These are phyloP conservation scores for Solanum appendiculatum DNA, from an alignment of 257 asterid genomes.

Conservation along the genomic window DNA sequence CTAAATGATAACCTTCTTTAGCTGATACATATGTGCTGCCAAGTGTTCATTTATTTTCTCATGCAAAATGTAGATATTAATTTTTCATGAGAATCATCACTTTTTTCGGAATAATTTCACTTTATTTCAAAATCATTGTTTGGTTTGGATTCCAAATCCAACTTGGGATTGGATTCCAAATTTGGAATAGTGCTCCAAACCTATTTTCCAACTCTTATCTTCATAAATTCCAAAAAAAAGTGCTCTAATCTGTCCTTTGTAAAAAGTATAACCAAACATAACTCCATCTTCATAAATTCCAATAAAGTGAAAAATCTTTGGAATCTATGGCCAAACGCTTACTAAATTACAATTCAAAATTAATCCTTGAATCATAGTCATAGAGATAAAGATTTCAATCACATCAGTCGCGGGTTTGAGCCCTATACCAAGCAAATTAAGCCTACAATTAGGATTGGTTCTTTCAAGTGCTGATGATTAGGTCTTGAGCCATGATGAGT, in stretches of 20 bases:
- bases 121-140: neutral
- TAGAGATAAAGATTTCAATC: neutral
- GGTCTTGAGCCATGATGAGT: constrained; percentile 19
- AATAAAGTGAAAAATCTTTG: neutral
- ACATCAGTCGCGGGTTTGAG: neutral
- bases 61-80: neutral
- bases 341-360: neutral
- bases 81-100: neutral
- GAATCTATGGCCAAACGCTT: neutral
- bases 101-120: neutral
- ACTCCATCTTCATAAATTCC: neutral
- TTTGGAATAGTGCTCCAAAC: neutral
- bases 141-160: neutral
- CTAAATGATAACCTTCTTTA: neutral
- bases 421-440: neutral
- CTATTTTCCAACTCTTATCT: neutral
- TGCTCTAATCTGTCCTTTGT: neutral
- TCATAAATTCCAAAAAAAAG: neutral
- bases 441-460: constrained; percentile 15
- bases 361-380: neutral
- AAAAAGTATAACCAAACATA: neutral
- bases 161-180: neutral
- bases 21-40: neutral
- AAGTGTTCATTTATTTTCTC: neutral
- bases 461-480: constrained; percentile 10